phyloP scores from a whole-genome alignment of 1,284 basidiomycete species.

The Cutaneotrichosporon cutaneum region DNA sequence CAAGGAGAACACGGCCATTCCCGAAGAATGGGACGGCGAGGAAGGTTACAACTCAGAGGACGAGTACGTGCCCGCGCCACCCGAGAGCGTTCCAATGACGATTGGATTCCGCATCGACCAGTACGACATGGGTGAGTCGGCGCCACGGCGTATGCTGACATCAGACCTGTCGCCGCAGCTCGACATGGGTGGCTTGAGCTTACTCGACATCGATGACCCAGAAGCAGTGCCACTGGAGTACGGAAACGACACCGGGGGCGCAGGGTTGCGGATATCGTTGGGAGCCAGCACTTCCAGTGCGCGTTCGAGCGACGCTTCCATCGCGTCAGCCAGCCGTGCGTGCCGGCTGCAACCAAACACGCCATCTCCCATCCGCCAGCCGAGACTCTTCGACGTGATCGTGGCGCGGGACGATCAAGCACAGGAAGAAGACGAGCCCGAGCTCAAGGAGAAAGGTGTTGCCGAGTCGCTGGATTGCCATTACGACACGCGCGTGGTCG shows the following conservation, averaged over 20 bases:
- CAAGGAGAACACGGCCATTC: constrained; percentile 42
- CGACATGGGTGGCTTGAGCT: constrained; percentile 40
- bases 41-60: constrained; percentile 17
- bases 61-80: constrained; percentile 9
- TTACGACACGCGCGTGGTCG: no score
- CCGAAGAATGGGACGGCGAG: constrained; percentile 13
- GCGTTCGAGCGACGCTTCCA: neutral
- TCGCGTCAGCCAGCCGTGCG: neutral
- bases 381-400: neutral
- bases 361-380: neutral
- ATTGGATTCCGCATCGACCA: constrained; percentile 17
- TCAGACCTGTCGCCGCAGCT: constrained; percentile 24
- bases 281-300: neutral
- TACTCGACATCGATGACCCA: constrained; percentile 44
- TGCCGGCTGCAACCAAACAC: neutral
- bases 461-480: no score
- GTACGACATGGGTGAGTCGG: constrained; percentile 17
- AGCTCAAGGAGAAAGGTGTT: no score
- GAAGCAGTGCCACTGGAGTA: constrained; percentile 25
- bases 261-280: neutral
- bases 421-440: no score
- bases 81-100: constrained; percentile 14
- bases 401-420: neutral
- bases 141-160: constrained; percentile 3
- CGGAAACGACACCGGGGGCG: constrained; percentile 6